These are phyloP conservation scores for Umbelopsis ramanniana DNA, from an alignment of 192 early-diverging fungal genomes.

Conservation along the genomic window DNA sequence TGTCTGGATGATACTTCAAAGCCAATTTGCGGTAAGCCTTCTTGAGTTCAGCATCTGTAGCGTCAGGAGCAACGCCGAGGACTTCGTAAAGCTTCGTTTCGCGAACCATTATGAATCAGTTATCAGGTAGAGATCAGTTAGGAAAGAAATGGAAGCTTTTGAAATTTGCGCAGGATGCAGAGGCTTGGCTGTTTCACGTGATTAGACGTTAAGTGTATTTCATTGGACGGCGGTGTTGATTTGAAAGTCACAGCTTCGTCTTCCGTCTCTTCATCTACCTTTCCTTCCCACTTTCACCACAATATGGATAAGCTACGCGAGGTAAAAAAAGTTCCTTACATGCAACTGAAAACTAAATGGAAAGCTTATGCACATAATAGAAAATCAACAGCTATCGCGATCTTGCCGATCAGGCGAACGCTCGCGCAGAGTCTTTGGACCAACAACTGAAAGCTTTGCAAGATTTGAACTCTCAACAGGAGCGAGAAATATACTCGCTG, in stretches of 20 bases:
- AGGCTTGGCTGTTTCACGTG: conserved; percentile 20
- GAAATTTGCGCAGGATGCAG: conserved; percentile 3
- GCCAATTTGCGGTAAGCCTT: conserved; percentile 99
- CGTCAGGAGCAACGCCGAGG: conserved; percentile 78
- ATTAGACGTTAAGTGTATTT: background rate
- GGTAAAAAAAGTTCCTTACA: conserved; percentile 8
- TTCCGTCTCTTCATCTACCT: conserved; percentile 18
- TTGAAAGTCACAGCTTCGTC: conserved; percentile 17
- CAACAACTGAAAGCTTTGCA: conserved; percentile 56
- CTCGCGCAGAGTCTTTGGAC: conserved; percentile 63
- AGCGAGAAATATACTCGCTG: conserved; percentile 71
- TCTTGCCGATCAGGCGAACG: conserved; percentile 66
- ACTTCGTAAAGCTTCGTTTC: conserved; percentile 94
- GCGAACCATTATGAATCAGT: conserved; percentile 46
- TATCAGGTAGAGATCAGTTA: conserved; percentile 18
- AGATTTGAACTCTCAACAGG: conserved; percentile 60
- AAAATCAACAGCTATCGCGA: conserved; percentile 65
- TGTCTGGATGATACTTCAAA: conserved; percentile 88
- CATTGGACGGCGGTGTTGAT: background rate
- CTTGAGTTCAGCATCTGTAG: conserved; percentile 86
- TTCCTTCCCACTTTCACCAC: conserved; percentile 12
- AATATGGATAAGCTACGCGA: conserved; percentile 37
- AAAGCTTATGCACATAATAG: conserved; percentile 34
- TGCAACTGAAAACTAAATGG: background rate
- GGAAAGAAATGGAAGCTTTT: conserved; percentile 29